A percentile compares a stretch with the other conserved stretches of the same genome.
Evolutionary conservation across 352 stramenopile genomes (phyloP).

Genomic region (Phytopythium mirpurense): DNA sequence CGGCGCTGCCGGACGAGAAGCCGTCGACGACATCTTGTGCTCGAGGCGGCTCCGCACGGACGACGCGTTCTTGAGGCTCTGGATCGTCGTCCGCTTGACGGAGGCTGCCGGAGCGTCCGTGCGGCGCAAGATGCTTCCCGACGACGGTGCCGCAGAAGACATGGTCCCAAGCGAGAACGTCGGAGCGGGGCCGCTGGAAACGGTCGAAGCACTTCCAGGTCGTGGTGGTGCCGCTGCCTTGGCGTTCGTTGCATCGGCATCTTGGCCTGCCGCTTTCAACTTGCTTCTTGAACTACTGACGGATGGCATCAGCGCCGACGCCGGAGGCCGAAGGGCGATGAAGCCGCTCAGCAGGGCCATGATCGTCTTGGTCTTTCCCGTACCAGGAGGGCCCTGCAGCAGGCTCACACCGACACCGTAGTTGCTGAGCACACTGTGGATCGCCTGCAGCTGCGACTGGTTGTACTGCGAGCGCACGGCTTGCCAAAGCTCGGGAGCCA

Average conservation of each 20-base stretch:
- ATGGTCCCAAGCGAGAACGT: slow-evolving; percentile 58
- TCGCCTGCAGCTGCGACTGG: slow-evolving; percentile 80
- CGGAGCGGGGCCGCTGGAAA: neutral
- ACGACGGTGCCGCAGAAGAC: slow-evolving; percentile 20
- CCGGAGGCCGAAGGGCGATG: slow-evolving; percentile 51
- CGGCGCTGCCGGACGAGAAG: slow-evolving; percentile 13
- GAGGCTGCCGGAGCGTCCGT: slow-evolving; percentile 12
- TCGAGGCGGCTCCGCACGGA: slow-evolving; percentile 61
- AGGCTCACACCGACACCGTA: slow-evolving; percentile 81
- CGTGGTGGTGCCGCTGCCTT: too few species aligned
- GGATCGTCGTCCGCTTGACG: slow-evolving; percentile 47
- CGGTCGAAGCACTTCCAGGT: neutral
- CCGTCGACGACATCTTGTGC: slow-evolving; percentile 38
- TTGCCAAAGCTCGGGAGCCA: slow-evolving; percentile 59
- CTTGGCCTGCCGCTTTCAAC: neutral
- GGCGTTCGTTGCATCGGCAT: too few species aligned
- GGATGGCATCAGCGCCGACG: slow-evolving; percentile 34
- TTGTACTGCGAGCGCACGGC: slow-evolving; percentile 81
- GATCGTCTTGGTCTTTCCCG: slow-evolving; percentile 93
- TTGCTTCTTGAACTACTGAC: slow-evolving; percentile 11
- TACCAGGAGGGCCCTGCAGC: slow-evolving; percentile 94
- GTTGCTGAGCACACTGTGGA: slow-evolving; percentile 86
- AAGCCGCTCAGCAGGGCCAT: slow-evolving; percentile 79
- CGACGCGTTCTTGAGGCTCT: slow-evolving; percentile 53
- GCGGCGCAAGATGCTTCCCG: slow-evolving; percentile 61